Conservation (phyloP, 495 filamentous ascomycete genomes). For the Echria macrotheca region DNA sequence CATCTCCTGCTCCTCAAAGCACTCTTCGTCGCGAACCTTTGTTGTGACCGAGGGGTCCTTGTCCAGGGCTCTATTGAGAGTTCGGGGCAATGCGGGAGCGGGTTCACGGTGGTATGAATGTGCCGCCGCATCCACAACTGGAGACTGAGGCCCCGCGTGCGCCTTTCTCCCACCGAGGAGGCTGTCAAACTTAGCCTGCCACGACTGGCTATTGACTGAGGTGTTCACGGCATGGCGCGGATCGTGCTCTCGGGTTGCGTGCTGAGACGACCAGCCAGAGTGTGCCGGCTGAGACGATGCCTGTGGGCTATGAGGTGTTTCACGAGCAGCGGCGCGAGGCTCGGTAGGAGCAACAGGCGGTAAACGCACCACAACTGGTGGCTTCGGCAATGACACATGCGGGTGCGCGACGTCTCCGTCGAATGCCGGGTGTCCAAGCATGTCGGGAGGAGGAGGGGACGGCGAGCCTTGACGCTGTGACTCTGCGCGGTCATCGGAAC, state of each 20-base stretch:
- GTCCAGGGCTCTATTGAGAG: too few species aligned
- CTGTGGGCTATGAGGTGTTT: constrained; percentile 1
- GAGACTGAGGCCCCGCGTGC: too few species aligned
- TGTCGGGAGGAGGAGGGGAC: constrained; percentile 72
- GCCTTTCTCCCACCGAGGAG: too few species aligned
- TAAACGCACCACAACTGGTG: constrained; percentile 65
- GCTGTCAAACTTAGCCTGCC: constrained; percentile 71
- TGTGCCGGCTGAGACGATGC: constrained; percentile 12
- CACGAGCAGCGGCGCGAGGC: constrained; percentile 21
- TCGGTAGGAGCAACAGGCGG: constrained; percentile 46
- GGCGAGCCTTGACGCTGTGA: constrained; percentile 39
- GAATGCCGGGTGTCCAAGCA: constrained; percentile 64
- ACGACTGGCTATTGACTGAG: constrained; percentile 28
- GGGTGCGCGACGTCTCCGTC: constrained; percentile 59
- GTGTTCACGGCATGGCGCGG: not conserved
- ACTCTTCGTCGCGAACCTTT: constrained; percentile 67
- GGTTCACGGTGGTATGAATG: too few species aligned
- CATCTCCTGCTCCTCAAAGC: constrained; percentile 78
- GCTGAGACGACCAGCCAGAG: constrained; percentile 24
- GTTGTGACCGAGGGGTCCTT: constrained; percentile 35
- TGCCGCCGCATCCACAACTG: too few species aligned
- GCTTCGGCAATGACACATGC: constrained; percentile 61
- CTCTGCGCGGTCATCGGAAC: constrained; percentile 15
- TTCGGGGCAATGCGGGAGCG: too few species aligned
- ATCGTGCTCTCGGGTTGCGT: constrained; percentile 17